Conservation (phyloP, 2,329 filamentous ascomycete genomes). For the Beauveria brongniartii region DNA sequence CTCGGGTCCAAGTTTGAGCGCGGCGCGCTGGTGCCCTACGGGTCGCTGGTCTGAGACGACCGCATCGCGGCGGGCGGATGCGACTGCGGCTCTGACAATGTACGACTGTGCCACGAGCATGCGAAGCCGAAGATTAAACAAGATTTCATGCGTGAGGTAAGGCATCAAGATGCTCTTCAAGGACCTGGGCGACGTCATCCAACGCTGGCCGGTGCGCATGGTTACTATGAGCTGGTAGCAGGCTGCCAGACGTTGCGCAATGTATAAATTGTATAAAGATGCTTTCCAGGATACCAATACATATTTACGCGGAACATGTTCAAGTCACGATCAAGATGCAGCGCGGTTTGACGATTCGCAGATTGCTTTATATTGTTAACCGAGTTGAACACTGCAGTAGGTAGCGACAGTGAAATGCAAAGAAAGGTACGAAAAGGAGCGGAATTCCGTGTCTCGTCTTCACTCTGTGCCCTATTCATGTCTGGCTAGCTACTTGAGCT, state of each 20-base stretch:
- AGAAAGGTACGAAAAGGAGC: neutral
- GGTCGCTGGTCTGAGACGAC: conserved; percentile 2
- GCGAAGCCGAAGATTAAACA: neutral
- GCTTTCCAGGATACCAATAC: neutral
- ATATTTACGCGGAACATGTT: neutral
- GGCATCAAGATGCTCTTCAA: conserved; percentile 5
- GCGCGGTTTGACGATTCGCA: neutral
- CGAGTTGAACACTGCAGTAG: neutral
- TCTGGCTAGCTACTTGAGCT: conserved; percentile 1
- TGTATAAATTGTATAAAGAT: neutral
- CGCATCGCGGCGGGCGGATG: neutral
- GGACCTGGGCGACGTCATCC: neutral
- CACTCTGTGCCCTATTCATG: neutral
- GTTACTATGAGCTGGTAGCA: neutral
- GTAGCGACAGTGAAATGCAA: conserved; percentile 6
- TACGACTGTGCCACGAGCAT: neutral
- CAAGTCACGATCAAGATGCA: neutral
- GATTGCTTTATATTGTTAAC: neutral
- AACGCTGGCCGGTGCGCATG: conserved; percentile 3
- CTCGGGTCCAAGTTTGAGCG: neutral
- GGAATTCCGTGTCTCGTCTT: neutral
- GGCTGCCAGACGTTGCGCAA: too few species aligned
- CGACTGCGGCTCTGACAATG: neutral
- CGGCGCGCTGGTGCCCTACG: neutral
- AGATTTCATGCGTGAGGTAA: conserved; percentile 1